Evolutionary conservation across 2,329 filamentous ascomycete genomes (phyloP), one percentile per base, ranked within the genome.

Genomic region (Diaporthe amygdali): DNA sequence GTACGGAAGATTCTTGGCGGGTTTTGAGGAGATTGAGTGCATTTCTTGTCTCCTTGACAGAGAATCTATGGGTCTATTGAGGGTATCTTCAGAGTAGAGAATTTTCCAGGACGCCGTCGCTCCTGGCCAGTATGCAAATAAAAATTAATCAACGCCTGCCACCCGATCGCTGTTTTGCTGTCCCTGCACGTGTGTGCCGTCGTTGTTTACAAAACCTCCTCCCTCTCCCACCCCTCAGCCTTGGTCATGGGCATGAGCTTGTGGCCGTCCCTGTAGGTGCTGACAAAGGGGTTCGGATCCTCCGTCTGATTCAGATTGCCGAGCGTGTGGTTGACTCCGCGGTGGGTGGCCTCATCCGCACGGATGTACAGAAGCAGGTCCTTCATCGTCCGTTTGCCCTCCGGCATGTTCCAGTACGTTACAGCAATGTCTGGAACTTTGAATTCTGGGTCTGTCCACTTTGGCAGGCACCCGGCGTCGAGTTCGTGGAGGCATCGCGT

Each of bases 311-410:
- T 86, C 71, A 99, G 85, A 79, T 98, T 98, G 66, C 93, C 91
- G 51, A 99, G 83, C 0, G 96, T 98, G 81, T 99, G 96, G 83
- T 99, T 98, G 76, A 98, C 96, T 78, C 97, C 96, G 41, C 96
- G 89, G 79, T 97, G 95, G 80, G 94, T 93, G 5, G 94, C 94
- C 82, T 97, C 95, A 78, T 82, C 79, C 4, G 76, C 76, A 68
- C 95, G 89, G 75, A 98, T 93, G 80, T 98, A 98, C 64, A 96
- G 84, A 66, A 98, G 87, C 73, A 98, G 82, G 78, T 98, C 94
- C 76, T 88, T 89, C 94, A 99, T 97, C 2, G 91, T 93, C 32
- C 92, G 89, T 71, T 92, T 86, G 2, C 90, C 93, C 80, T 97
- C 92, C 0, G 95, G 95, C 91, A 99, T 98, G 51, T 93, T 90